Conservation (phyloP, 2,329 filamentous ascomycete species). For the Aspergillus clavatus region DNA sequence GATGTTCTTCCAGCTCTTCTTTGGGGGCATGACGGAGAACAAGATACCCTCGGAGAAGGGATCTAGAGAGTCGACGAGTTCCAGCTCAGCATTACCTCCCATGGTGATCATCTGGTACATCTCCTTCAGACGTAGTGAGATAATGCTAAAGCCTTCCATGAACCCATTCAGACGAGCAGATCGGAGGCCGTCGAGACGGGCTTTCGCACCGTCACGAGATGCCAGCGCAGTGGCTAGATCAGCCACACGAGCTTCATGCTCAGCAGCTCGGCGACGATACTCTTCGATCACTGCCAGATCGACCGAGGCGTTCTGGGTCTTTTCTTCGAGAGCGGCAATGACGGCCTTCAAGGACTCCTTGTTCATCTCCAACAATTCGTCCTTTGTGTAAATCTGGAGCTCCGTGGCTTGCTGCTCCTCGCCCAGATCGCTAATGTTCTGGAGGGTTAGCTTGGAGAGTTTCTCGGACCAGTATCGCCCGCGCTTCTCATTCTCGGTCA, state of each 20-base stretch:
- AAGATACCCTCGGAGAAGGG: constrained; percentile 95
- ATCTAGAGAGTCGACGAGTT: constrained; percentile 92
- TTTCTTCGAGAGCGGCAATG: constrained; percentile 64
- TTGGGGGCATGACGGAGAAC: constrained; percentile 98
- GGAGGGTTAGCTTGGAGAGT: constrained; percentile 72
- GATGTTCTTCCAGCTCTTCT: constrained; percentile 99
- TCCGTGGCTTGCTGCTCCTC: constrained; percentile 47
- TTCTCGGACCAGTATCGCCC: constrained; percentile 87
- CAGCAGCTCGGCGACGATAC: constrained; percentile 79
- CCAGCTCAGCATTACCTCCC: constrained; percentile 95
- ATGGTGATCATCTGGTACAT: constrained; percentile 99
- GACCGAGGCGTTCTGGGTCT: constrained; percentile 78
- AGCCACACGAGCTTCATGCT: constrained; percentile 73
- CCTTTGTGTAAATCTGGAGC: constrained; percentile 73
- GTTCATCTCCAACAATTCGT: constrained; percentile 60
- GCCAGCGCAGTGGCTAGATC: constrained; percentile 75
- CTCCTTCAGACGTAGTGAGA: constrained; percentile 91
- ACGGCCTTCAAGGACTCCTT: constrained; percentile 59
- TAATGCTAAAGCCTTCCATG: constrained; percentile 94
- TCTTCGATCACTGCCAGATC: constrained; percentile 85
- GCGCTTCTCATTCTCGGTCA: constrained; percentile 80
- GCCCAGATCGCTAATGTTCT: constrained; percentile 70
- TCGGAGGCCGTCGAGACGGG: constrained; percentile 85
- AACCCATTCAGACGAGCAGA: constrained; percentile 89
- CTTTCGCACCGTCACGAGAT: constrained; percentile 81